Base-by-base conservation (phyloP, 371 early-diverging fungal genomes). In the Haplosporangium sp. region DNA sequence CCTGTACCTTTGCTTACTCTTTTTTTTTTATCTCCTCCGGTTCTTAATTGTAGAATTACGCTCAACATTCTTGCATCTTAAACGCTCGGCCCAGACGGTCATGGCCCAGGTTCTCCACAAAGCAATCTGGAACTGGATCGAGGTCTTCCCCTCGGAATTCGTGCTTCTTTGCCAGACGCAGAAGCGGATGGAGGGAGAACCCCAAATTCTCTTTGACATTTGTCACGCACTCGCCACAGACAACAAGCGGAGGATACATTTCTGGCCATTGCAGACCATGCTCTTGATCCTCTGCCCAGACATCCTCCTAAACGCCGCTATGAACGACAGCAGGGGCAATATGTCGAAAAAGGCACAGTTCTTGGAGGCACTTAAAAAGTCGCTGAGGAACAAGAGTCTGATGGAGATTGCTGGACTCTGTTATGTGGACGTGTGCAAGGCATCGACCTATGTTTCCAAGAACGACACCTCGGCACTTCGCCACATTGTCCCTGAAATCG, bases 121-220 rank as follows among this genome's bases (percentile, higher is more conserved):
- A 47, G 89, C 92, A 5, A 94, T 95, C 66, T 95, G 95, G 95
- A 94, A 92, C 69, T 95, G 94, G 94, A 95, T 95, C 50, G 94
- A 94, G 70, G 87, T 88, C 0, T 93, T 90, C 72, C 94, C 95
- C 0, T 74, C 84, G 12, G 95, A 95, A 62, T 95, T 94, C 76
- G 87, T 90, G 55, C 84, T 83, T 37, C 73, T 95, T 21, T 92
- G 89, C 64, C 87, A 89, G 47, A 82, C 73, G n/a, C 91, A 91
- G 69, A 88, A 86, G 59, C 87, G 91, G n/a, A 73, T 94, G 48
- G 95, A 94, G 52, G 94, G 94, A 62, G 89, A 87, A 20, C 90
- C 89, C 0, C 94, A 95, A 62, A 83, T 89, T 57, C 81, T 95
- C 13, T 95, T 95, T 75, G 92, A 93, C 67, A 89, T 88, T 46